Conservation (phyloP, 1,284 basidiomycete species). For the Tremellales sp. region DNA sequence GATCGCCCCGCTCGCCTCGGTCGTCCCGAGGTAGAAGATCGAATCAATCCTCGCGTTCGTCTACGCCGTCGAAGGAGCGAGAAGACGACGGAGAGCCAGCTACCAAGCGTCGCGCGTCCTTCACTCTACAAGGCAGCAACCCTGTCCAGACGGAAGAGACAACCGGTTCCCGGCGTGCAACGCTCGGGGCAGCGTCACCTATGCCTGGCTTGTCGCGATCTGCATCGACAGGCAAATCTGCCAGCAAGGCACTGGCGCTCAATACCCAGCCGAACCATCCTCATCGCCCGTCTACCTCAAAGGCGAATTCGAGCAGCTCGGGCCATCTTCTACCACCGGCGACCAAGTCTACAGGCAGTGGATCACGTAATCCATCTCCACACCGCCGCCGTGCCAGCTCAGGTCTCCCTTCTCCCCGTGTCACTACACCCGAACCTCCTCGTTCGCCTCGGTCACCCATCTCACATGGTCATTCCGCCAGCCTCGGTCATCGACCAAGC, state of each 20-base stretch:
- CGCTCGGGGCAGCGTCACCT: constrained; percentile 13
- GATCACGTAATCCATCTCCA: neutral
- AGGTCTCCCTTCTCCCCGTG: constrained; percentile 1
- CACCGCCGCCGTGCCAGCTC: neutral
- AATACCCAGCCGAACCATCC: constrained; percentile 18
- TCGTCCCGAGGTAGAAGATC: constrained; percentile 13
- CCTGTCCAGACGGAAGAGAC: constrained; percentile 1
- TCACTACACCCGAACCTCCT: neutral
- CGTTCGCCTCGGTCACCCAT: neutral
- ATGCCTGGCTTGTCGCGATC: constrained; percentile 13
- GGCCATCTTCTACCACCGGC: neutral
- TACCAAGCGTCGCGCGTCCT: constrained; percentile 14
- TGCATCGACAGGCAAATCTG: constrained; percentile 28
- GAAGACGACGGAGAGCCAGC: neutral
- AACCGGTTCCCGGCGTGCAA: constrained; percentile 19
- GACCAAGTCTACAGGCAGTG: neutral
- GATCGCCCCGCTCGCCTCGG: neutral
- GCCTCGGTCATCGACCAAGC: neutral
- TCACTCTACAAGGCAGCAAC: constrained; percentile 7
- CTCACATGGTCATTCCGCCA: neutral
- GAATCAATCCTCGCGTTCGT: constrained; percentile 1
- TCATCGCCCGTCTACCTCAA: constrained; percentile 32
- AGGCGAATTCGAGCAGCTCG: constrained; percentile 9
- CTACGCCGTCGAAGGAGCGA: neutral
- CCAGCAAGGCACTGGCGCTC: constrained; percentile 31